Base-by-base conservation (phyloP, 441 rosid species). In the Gossypium laxum region DNA sequence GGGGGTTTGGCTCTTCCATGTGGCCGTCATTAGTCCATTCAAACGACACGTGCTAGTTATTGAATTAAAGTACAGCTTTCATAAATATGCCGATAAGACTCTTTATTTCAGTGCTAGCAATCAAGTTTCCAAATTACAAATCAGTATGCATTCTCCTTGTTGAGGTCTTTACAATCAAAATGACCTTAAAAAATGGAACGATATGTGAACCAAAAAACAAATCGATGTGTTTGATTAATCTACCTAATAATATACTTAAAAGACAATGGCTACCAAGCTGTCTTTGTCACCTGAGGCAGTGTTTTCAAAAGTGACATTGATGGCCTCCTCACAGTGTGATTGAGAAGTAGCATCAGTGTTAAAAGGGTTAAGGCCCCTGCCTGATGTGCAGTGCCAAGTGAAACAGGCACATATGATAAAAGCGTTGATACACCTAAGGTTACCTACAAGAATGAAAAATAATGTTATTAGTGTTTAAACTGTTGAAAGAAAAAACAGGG, bases 361-460 rank as follows among this genome's bases (percentile, higher is more conserved):
- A 91, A 54, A 66, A 91, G 95, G 47, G 96, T 93, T 62, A 91
- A 74, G 17, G 96, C 97, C 54, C 95, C 97, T 5, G 93, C 97
- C 78, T 90, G 95, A 74, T 90, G 96, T 28, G 96, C 96, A 19
- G 87, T 77, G 61, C 96, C 98, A 28, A 91, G 86, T 2, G 93
- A 91, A 30, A 88, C 91, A 0, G 93, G 97, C 0, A 93, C 98
- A 69, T 93, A 93, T 4, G 88, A 84, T 55, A 91, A 77, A 72
- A 90, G 97, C n/a, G 98, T 90, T 61, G 97, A 87, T 71, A 91
- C 74, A 57, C 97, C 97, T 61, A 93, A 78, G 0, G 94, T 86
- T 14, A 93, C 98, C 98, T 89, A 79, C 80, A 65, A 67, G 12
- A 26, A 52, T 0, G 3, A 48, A 2, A 19, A 72, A 1, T 43